Evolutionary conservation across 169 alveolate species (phyloP), one percentile per base, ranked within the genome.

Genomic region (Cryptosporidium sp.): DNA sequence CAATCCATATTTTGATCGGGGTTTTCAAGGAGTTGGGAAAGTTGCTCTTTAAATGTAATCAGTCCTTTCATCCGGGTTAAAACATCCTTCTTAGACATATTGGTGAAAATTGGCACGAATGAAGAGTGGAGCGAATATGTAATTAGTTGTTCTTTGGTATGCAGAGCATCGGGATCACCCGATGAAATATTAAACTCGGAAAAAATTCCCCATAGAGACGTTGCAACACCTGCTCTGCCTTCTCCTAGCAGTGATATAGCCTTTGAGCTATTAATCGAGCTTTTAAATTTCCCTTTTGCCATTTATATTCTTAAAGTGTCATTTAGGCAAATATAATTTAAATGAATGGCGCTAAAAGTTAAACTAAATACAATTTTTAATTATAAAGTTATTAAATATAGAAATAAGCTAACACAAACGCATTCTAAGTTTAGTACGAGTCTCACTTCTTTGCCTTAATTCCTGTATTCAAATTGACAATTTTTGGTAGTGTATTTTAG

Each of bases 121-220:
- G 59, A n/a, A 33, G 86, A 68, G 45, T 74, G 61, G 7, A 74
- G 59, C 16, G 39, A 39, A 29, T 58, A 23, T 18, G 21, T 58
- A 18, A 29, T 59, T 59, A 74, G 70, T 35, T 52, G 70, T 0
- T 74, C 86, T 43, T 23, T 18, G 50, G 29, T 50, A 52, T 45
- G 33, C 7, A 31, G 33, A 5, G 71, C 58, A n/a, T 59, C 71
- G 29, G 31, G 41, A 6, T 74, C 65, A 39, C 26, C 37, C 23
- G 9, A n/a, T 16, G 58, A 12, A 29, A 14, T 23, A 26, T 31
- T 58, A 58, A 74, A 74, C 65, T 74, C 86, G 0, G 70, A 31
- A 74, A 74, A 74, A 26, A 74, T 59, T 26, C 71, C 71, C 86
- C 86, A 74, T 58, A 74, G 18, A 35, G 86, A 52, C 9, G 86